Conservation (phyloP, 257 asterid species). For the Apocynum venetum region DNA sequence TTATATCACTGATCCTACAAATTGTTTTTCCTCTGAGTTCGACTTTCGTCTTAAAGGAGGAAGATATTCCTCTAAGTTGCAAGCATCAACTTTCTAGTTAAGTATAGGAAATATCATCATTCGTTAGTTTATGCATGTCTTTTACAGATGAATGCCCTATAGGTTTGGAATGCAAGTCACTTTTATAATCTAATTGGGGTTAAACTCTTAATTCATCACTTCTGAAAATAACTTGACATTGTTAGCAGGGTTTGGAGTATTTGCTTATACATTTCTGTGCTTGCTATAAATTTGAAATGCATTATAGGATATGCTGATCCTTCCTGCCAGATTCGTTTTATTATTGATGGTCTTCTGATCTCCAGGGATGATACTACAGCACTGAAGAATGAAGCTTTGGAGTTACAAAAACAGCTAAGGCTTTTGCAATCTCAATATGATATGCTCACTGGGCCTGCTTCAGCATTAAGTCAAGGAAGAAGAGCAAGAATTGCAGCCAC, state of each 20-base stretch:
- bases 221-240: background rate
- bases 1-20: background rate
- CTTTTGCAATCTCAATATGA: conserved; percentile 75
- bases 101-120: background rate
- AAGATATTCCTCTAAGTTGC: background rate
- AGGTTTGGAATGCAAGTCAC: background rate
- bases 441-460: conserved; percentile 86
- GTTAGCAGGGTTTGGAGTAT: background rate
- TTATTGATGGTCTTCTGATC: conserved; percentile 26
- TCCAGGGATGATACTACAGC: conserved; percentile 84
- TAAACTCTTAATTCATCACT: background rate
- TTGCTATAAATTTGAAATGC: conserved; percentile 14
- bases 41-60: background rate
- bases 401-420: conserved; percentile 90
- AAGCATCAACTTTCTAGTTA: background rate
- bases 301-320: background rate
- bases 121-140: background rate
- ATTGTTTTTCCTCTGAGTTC: background rate
- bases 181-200: background rate
- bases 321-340: conserved; percentile 19
- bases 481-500: conserved; percentile 92
- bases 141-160: background rate
- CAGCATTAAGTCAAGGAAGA: conserved; percentile 91
- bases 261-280: conserved; percentile 4
- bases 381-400: conserved; percentile 80